Evolutionary conservation across 2,329 filamentous ascomycete genomes (phyloP), one percentile per base, ranked within the genome.

Genomic region (Cordyceps cateniannulata): DNA sequence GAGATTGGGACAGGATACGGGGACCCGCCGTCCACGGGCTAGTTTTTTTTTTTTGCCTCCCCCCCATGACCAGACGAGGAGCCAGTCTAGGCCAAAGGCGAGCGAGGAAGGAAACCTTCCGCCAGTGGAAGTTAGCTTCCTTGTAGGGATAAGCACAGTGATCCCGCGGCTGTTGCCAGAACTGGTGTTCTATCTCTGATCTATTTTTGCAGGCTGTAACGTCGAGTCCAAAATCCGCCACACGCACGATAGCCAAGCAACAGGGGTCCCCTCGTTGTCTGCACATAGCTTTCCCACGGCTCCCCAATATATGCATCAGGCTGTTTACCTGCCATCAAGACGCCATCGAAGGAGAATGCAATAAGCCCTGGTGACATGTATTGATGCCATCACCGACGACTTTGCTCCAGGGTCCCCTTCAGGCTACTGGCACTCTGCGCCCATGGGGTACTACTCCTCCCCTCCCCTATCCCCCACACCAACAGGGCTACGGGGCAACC

Each of bases 201-300:
- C 40, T 60, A 48, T 53, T 44, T 53, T 60, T 50, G 22, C 57
- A 60, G 40, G 40, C 25, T 45, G 57, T 47, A 60, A 53, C 57
- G 40, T 60, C 57, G 40, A 53, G 42, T 45, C 25, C 47, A 10
- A 44, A n/a, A 32, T 12, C 47, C 35, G 47, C 56, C 38, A 44
- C 47, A 35, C 24, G 56, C 47, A 44, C 25, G 25, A 49, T 27
- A 40, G 45, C 20, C 22, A 24, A 35, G 18, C 35, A 40, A 16
- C 44, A 50, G 22, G 32, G 55, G 18, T 40, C 24, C 29, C 32
- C 45, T 58, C 7, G 32, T 20, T 48, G 44, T n/a, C 14, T 20
- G 40, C 52, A 45, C 9, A 25, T n/a, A 24, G 16, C 22, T 42
- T 25, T 2, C n/a, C 12, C n/a, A n/a, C n/a, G n/a, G n/a, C n/a